phyloP scores from a whole-genome alignment of 176 grass and related monocot species.

The Hyparrhenia diplandra region DNA sequence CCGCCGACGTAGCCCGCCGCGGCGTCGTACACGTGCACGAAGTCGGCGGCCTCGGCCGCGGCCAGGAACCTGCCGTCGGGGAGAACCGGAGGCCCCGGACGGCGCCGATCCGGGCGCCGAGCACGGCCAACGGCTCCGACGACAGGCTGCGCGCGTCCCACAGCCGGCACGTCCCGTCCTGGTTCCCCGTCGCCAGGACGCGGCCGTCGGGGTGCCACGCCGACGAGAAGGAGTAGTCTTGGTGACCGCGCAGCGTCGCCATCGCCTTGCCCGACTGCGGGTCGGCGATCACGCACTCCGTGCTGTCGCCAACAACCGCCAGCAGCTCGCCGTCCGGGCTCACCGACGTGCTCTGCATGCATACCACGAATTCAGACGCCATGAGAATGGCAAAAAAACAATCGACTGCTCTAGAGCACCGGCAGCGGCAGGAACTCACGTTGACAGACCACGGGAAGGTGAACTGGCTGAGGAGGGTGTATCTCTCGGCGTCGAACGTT shows the following conservation, averaged over 20 bases:
- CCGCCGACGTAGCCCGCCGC: conserved; percentile 29
- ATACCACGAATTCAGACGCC: too few relatives aligned
- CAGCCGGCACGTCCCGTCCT: conserved; percentile 64
- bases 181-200: conserved; percentile 68
- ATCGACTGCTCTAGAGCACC: not conserved
- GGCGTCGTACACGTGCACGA: conserved; percentile 70
- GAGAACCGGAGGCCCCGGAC: conserved; percentile 68
- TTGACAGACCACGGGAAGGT: conserved; percentile 78
- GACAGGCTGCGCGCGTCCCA: conserved; percentile 66
- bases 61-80: conserved; percentile 67
- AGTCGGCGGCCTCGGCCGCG: conserved; percentile 68
- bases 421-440: conserved; percentile 49
- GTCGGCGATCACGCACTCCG: conserved; percentile 56
- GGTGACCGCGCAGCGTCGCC: conserved; percentile 49
- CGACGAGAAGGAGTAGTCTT: conserved; percentile 79
- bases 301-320: conserved; percentile 73
- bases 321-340: conserved; percentile 76
- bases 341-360: conserved; percentile 44
- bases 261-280: conserved; percentile 60
- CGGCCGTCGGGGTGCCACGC: conserved; percentile 62
- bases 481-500: conserved; percentile 55
- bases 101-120: conserved; percentile 65
- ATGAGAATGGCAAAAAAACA: not conserved
- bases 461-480: conserved; percentile 28
- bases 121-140: conserved; percentile 41